Evolutionary conservation across 495 filamentous ascomycete genomes (phyloP), one percentile per base, ranked within the genome.

Genomic region (Trichoderma erinaceum): DNA sequence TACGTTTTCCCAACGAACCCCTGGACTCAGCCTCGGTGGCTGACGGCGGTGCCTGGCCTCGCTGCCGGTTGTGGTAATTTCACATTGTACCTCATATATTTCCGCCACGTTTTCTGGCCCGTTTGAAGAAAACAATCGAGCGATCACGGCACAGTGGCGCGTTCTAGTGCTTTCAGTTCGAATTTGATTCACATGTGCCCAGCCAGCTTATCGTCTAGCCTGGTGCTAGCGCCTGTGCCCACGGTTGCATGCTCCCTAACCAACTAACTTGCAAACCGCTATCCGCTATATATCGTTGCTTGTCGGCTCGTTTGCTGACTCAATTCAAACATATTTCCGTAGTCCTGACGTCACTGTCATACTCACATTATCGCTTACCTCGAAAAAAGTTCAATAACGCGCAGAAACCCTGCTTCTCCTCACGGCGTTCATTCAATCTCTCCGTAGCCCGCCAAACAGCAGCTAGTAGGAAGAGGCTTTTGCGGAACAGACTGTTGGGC

Each of bases 1-100:
- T 0, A 48, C 4, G 5, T 4, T 48, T 38, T 38, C 35, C 5
- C 35, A 38, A 7, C 35, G 43, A 16, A 46, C 43, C 43, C 43
- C 48, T 52, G 48, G 48, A 18, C 12, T 15, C 56, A 61, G 56
- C 56, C 56, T 32, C 56, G 10, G 56, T 61, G 56, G 56, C 56
- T 27, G 56, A 61, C 48, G 56, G 56, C 56, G 16, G 56, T 61
- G 56, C 56, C 56, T 61, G 27, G 27, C 56, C 16, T 29, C 1
- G 23, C 11, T 29, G n/a, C 44, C 56, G 27, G 11, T n/a, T 52
- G 48, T 46, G 43, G 12, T 46, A 46, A 15, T 18, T 46, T 46
- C 8, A 38, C 8, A 46, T 46, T 46, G 43, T 29, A 4, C 29
- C 29, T 29, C 35, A 38, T 46, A 16, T 46, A 46, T 46, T 46